Conservation (phyloP, 495 filamentous ascomycete species). For the Penicillium goetzii region DNA sequence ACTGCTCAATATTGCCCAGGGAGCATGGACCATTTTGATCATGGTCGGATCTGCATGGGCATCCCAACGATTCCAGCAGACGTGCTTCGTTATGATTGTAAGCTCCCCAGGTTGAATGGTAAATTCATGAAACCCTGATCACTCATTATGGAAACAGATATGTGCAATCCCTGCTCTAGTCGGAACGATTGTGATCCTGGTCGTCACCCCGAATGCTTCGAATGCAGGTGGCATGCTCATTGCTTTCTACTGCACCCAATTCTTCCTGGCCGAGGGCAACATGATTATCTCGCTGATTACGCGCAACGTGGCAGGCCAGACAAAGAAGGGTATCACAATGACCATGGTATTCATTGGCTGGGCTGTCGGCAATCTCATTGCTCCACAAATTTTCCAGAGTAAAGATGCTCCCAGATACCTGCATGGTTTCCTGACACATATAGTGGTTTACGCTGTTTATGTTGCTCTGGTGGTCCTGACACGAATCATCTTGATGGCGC, state of each 20-base stretch:
- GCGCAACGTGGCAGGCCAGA: conserved; percentile 63
- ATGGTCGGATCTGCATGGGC: conserved; percentile 27
- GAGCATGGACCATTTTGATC: conserved; percentile 25
- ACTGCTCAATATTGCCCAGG: conserved; percentile 35
- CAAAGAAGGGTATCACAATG: conserved; percentile 56
- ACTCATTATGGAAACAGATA: background rate
- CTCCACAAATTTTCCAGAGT: conserved; percentile 41
- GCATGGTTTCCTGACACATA: conserved; percentile 27
- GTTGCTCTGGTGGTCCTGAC: conserved; percentile 17
- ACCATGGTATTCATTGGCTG: conserved; percentile 34
- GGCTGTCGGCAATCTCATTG: conserved; percentile 36
- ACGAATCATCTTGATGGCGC: conserved; percentile 19
- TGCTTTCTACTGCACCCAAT: conserved; percentile 34
- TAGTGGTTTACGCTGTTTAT: conserved; percentile 29
- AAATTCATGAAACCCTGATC: conserved; percentile 17
- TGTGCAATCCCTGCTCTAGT: conserved; percentile 23
- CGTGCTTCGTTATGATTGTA: conserved; percentile 32
- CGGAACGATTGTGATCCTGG: conserved; percentile 26
- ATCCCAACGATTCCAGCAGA: conserved; percentile 22
- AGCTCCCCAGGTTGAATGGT: conserved; percentile 19
- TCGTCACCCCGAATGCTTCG: conserved; percentile 21
- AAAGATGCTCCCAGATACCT: conserved; percentile 35
- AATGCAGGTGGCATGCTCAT: conserved; percentile 29
- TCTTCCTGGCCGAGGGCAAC: conserved; percentile 28
- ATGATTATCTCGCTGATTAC: conserved; percentile 51